Evolutionary conservation across 2,329 filamentous ascomycete genomes (phyloP), one percentile per base, ranked within the genome.

Genomic region (Calonectria pseudoturangicola): DNA sequence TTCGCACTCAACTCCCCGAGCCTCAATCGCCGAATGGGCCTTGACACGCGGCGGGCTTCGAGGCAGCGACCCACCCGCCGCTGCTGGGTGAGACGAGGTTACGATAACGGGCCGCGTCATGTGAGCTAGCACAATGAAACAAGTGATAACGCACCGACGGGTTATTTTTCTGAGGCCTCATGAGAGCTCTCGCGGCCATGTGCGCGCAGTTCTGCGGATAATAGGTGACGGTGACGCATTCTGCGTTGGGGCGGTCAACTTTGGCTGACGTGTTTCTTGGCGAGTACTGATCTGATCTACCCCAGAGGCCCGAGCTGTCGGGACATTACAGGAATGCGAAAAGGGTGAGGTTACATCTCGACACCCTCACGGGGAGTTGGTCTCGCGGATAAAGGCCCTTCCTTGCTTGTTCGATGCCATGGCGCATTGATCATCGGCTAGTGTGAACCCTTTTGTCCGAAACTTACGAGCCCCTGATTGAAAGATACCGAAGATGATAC

Each of bases 61-160:
- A 66, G 15, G 36, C 25, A 28, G 18, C 9, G 64, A 25, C 25
- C 64, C 64, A 56, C 33, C 43, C 27, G 16, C 39, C 2, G 15
- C 41, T 25, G 41, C 7, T 30, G 25, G 28, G 58, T 63, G 58
- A 63, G 30, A 63, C 58, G 41, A 63, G 39, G 58, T 63, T 47
- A 63, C 58, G 58, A 63, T 63, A 63, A 63, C 58, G 58, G 54
- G 58, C 58, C 58, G 58, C 58, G 58, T 63, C 58, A 63, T 47
- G 58, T 47, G 58, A 25, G 15, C 25, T 39, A 45, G 13, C 16
- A n/a, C 54, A 41, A 15, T 60, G 54, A 60, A 39, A 60, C 21
- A 60, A 41, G 9, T 41, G 6, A 28, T 41, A 16, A 18, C 48
- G 25, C 21, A 25, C 30, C 8, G n/a, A 27, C 36, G 21, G 36